Conservation (phyloP, 345 rosid genomes). For the Gossypium thurberi region DNA sequence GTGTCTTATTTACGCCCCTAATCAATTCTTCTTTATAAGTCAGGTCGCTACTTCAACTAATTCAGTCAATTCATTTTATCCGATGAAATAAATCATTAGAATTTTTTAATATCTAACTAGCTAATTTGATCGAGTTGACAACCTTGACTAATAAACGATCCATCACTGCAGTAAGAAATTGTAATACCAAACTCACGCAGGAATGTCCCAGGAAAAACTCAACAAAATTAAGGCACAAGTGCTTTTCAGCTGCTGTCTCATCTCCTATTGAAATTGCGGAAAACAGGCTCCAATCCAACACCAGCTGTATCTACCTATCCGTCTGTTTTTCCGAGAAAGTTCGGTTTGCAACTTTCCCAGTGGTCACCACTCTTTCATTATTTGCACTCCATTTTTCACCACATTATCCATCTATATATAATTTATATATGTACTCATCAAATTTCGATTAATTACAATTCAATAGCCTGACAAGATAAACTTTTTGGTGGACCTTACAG, state of each 20-base stretch:
- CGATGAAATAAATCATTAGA: no score
- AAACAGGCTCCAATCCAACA: neutral
- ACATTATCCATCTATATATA: neutral
- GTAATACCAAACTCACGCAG: no score
- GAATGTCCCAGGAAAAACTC: no score
- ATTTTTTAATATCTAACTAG: no score
- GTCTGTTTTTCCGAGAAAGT: neutral
- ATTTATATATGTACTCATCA: neutral
- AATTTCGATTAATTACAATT: neutral
- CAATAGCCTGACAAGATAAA: neutral
- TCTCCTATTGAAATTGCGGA: neutral
- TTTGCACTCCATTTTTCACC: neutral
- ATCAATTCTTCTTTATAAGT: no score
- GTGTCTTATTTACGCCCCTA: accelerated
- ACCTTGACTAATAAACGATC: no score
- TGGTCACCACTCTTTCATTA: neutral
- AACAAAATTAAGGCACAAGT: neutral
- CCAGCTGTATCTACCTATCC: neutral
- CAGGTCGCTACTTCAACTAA: no score
- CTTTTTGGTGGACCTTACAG: neutral
- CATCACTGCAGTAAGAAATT: no score
- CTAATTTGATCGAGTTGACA: no score
- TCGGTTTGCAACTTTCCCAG: neutral
- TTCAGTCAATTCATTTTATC: no score
- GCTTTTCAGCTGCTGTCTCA: neutral